A percentile compares a stretch with the other conserved stretches of the same genome.
Evolutionary conservation across 495 filamentous ascomycete species (phyloP).

Genomic region (Podospora tetraspora): DNA sequence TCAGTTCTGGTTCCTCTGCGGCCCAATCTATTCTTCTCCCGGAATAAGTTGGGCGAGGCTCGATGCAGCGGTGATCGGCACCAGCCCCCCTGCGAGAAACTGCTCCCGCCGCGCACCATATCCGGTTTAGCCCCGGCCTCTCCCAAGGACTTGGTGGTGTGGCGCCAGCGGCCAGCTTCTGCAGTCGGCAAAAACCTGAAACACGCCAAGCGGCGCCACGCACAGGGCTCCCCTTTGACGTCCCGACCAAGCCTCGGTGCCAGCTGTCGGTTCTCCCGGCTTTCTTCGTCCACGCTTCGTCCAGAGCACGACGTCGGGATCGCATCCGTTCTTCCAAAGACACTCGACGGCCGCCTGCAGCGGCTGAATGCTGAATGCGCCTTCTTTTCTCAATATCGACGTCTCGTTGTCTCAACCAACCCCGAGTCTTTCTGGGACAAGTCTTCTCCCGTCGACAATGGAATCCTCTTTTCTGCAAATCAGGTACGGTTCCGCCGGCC

Average conservation of each 20-base stretch:
- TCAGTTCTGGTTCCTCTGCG: not conserved
- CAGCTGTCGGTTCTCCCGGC: not conserved
- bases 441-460: not conserved
- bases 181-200: not conserved
- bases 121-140: not conserved
- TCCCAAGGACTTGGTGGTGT: not conserved
- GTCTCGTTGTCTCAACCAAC: not conserved
- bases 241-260: no score
- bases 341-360: not conserved
- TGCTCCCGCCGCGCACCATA: not conserved
- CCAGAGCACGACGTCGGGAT: not conserved
- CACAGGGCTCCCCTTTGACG: not conserved
- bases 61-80: not conserved
- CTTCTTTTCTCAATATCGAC: not conserved
- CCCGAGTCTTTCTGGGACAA: not conserved
- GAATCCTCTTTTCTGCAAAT: not conserved
- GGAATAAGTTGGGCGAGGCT: not conserved
- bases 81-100: not conserved
- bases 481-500: not conserved
- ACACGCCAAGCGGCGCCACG: not conserved
- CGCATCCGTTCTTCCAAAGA: not conserved
- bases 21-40: not conserved
- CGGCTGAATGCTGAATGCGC: not conserved
- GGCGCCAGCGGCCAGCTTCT: no score
- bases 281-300: not conserved